Evolutionary conservation across 192 early-diverging fungal genomes (phyloP).

Genomic region (Rhizophagus sp.): DNA sequence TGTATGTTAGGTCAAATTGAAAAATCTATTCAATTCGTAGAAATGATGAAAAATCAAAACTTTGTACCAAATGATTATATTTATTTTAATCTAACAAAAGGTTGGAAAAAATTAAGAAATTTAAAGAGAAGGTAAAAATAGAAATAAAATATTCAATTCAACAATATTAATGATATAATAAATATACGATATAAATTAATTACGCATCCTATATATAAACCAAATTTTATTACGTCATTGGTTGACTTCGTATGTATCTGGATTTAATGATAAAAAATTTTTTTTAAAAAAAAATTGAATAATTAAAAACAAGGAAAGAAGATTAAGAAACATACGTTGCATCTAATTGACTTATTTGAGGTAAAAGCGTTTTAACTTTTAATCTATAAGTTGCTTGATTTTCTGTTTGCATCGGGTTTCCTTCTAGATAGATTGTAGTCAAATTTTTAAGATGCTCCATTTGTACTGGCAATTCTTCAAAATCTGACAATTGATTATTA

Average conservation of each 20-base stretch:
- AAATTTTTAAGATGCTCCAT: conserved; percentile 61
- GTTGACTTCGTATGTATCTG: no score
- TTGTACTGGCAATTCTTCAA: conserved; percentile 73
- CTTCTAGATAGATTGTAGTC: conserved; percentile 91
- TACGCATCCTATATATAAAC: no score
- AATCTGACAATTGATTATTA: conserved; percentile 74
- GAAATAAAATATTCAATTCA: background rate
- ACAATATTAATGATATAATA: background rate
- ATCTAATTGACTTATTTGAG: conserved; percentile 91
- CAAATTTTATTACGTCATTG: no score
- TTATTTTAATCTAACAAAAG: background rate
- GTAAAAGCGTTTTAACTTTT: conserved; percentile 83
- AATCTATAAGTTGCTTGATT: conserved; percentile 79
- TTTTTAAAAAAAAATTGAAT: conserved; percentile 24
- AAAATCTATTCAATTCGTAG: background rate
- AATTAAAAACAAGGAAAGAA: no score
- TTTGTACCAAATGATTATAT: background rate
- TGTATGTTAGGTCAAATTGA: background rate
- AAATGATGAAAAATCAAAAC: background rate
- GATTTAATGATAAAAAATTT: no score
- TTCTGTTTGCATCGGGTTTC: conserved; percentile 87
- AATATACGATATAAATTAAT: no score
- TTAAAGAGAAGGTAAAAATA: background rate
- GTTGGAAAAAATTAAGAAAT: background rate
- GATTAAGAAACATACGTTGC: conserved; percentile 57